These are phyloP conservation scores for Harringtonia aguacate DNA, from an alignment of 2,329 filamentous ascomycete species.

Conservation along the genomic window DNA sequence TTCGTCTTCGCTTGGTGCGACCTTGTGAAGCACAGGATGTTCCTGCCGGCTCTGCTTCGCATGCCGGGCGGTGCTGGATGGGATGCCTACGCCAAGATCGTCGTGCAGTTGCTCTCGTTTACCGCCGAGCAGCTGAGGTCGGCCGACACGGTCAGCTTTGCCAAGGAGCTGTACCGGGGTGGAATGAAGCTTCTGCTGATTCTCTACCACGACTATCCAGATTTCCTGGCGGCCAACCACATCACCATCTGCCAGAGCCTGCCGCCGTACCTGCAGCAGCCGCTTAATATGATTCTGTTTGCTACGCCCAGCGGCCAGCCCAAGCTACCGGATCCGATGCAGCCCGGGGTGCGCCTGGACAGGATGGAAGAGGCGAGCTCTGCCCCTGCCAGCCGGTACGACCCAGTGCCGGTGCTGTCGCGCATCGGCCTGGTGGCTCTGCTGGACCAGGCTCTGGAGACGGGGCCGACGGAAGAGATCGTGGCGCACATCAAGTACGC, in stretches of 20 bases:
- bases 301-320: constrained; percentile 59
- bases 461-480: constrained; percentile 58
- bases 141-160: constrained; percentile 50
- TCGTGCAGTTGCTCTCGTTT: constrained; percentile 62
- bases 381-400: constrained; percentile 52
- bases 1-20: constrained; percentile 81
- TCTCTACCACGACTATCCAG: constrained; percentile 87
- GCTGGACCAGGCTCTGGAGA: constrained; percentile 47
- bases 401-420: constrained; percentile 46
- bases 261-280: constrained; percentile 72
- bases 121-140: constrained; percentile 72
- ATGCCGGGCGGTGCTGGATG: constrained; percentile 62
- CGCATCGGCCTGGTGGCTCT: constrained; percentile 46
- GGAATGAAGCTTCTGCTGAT: constrained; percentile 73
- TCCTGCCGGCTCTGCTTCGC: constrained; percentile 68
- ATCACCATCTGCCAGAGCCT: constrained; percentile 71
- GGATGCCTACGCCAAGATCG: constrained; percentile 61
- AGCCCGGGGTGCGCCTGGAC: constrained; percentile 65
- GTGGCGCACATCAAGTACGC: constrained; percentile 68
- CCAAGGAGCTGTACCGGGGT: constrained; percentile 77
- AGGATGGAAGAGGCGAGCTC: constrained; percentile 64
- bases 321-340: constrained; percentile 65
- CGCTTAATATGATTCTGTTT: constrained; percentile 79
- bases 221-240: constrained; percentile 84
- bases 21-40: constrained; percentile 73